These are phyloP conservation scores for Saksenaea vasiformis DNA, from an alignment of 371 early-diverging fungal species.

Conservation along the genomic window DNA sequence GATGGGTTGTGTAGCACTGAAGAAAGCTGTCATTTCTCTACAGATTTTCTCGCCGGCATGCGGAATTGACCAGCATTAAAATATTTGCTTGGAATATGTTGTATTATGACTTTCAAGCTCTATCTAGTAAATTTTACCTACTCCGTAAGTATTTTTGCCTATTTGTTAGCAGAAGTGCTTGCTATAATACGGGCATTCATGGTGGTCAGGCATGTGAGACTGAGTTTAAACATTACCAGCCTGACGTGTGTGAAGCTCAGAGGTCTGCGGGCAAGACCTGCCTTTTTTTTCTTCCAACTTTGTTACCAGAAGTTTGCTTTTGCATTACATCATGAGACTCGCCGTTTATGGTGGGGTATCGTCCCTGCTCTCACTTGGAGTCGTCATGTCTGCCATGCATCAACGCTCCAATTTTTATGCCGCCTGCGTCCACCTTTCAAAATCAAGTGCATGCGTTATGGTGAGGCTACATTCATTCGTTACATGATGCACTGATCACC, in stretches of 20 bases:
- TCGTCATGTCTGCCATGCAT: conserved; percentile 71
- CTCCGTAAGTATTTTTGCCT: too few species aligned
- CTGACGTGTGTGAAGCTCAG: background rate
- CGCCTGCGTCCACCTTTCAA: conserved; percentile 84
- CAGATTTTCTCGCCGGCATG: too few species aligned
- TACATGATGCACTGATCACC: background rate
- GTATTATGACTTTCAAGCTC: too few species aligned
- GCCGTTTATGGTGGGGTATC: conserved; percentile 78
- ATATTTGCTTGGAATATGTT: too few species aligned
- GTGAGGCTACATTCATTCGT: conserved; percentile 33
- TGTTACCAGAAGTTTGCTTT: background rate
- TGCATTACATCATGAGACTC: conserved; percentile 56
- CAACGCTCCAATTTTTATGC: conserved; percentile 87
- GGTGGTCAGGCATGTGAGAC: too few species aligned
- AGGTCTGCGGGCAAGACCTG: background rate
- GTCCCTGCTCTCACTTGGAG: conserved; percentile 67
- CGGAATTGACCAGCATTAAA: too few species aligned
- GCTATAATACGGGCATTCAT: too few species aligned
- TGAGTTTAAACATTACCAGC: background rate
- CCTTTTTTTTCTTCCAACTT: background rate
- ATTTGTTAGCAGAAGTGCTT: too few species aligned
- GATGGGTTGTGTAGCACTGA: too few species aligned
- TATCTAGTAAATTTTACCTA: too few species aligned
- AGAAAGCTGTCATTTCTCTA: too few species aligned
- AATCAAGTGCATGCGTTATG: conserved; percentile 87